Base-by-base conservation (phyloP, 2,329 filamentous ascomycete species). In the Beauveria bassiana region DNA sequence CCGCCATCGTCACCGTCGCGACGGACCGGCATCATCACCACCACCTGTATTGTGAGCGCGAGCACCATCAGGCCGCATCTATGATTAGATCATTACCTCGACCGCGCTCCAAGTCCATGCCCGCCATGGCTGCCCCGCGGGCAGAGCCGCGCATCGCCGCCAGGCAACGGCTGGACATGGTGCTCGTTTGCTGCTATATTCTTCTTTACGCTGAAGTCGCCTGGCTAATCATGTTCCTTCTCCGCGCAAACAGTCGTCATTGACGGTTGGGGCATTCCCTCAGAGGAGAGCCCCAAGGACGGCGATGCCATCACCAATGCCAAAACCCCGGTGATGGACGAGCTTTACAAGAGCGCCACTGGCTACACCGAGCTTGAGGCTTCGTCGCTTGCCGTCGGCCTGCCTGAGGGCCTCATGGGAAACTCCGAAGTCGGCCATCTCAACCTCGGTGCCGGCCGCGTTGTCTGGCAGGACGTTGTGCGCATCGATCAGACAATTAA, bases 401-500 rank as follows among this genome's bases (percentile, higher is more conserved):
- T 99, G 59, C 95, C 95, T 22, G 93, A 99, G 74, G 95, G 95
- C 63, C 82, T 99, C 67, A 99, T 99, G 95, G 95, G 95, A 67
- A 99, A 99, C 82, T 96, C 91, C 69, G 95, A 99, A 78, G 95
- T 99, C 75, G 95, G 95, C 65, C 95, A 99, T 78, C 78, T 99
- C 80, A 99, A 99, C 83, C 98, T 99, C 74, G 95, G 95, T 70
- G 95, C 95, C 63, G 95, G 95, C 62, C 86, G 95, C 71, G 95
- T 99, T 64, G 95, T 99, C 70, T 99, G 95, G 95, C 95, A 99
- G 77, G 93, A 95, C 75, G 91, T 96, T 66, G 95, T 99, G 67
- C 90, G 95, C 70, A 99, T 99, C 78, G 95, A 97, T 76, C 88
- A 88, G 78, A 88, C 89, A 47, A 88, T 96, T 79, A 95, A 93